Conservation (phyloP, 177 flowering plant genomes). For the Vitis hybrid region DNA sequence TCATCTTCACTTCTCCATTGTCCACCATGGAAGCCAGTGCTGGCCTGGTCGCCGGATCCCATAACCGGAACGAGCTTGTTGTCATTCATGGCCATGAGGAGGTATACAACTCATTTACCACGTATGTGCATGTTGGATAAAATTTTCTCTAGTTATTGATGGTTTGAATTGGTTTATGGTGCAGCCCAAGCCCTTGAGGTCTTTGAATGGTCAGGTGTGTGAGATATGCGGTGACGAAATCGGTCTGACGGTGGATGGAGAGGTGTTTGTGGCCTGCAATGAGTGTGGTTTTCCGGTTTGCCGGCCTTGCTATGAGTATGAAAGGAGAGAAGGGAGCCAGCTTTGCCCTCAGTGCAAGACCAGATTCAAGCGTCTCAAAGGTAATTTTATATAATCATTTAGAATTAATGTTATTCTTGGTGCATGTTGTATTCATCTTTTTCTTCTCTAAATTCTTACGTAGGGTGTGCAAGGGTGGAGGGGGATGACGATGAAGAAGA, state of each 20-base stretch:
- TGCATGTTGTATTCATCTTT: too few species aligned
- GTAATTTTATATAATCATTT: conserved; percentile 22
- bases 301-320: conserved; percentile 98
- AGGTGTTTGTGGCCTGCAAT: conserved; percentile 92
- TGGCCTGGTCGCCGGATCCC: conserved; percentile 96
- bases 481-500: conserved; percentile 99
- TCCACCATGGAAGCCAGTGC: conserved; percentile 88
- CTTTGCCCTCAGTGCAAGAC: conserved; percentile 96
- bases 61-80: conserved; percentile 94
- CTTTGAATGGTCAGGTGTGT: conserved; percentile 86
- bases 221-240: conserved; percentile 95
- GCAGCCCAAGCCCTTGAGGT: conserved; percentile 88
- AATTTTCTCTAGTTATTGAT: neutral
- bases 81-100: conserved; percentile 98
- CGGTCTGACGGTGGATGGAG: conserved; percentile 87
- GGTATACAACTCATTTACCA: conserved; percentile 35
- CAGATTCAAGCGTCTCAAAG: conserved; percentile 96
- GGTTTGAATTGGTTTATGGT: conserved; percentile 12
- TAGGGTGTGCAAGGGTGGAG: conserved; percentile 94
- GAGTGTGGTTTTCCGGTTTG: conserved; percentile 99
- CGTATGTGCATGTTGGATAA: too few species aligned
- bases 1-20: neutral
- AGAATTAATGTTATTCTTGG: too few species aligned
- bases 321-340: conserved; percentile 92
- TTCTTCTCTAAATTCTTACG: neutral